Base-by-base conservation (phyloP, 139 green algal genomes). In the Gonium pectorale region DNA sequence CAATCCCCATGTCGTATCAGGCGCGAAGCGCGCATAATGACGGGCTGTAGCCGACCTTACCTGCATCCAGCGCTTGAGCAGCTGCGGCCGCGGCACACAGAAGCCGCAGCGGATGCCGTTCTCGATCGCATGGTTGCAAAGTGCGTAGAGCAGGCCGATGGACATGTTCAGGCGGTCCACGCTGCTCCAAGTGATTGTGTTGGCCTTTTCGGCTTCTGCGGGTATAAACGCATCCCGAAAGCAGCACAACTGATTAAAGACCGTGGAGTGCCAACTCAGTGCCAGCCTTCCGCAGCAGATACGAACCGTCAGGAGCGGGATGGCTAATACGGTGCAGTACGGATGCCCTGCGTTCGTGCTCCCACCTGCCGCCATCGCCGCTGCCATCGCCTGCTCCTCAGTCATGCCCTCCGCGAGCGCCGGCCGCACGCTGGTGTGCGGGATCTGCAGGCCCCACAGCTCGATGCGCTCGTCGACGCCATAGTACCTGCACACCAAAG, bases 371-470 rank as follows among this genome's bases (percentile, higher is more conserved):
- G 59, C 75, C 27, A n/a, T n/a, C n/a, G n/a, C n/a, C n/a, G n/a
- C n/a, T n/a, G 75, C 75, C 40, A 82, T 40, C n/a, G 75, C 80
- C 80, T 86, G 67, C 60, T 80, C 80, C 80, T 79, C 70, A 0
- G 80, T 80, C 5, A 80, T 26, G 5, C 69, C 67, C 49, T 86
- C 86, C 29, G 81, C 67, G 43, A 93, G 70, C 40, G 77, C 70
- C 5, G 91, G 91, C 29, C 91, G 83, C 22, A 89, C 85, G 56
- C 86, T 84, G 26, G 88, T 94, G 88, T 94, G 91, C 6, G 91
- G 91, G 62, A 94, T 94, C 87, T 94, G 92, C 67, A 95, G 81
- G 19, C 92, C 92, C 92, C 92, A 95, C 75, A 95, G 83, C 86
- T 95, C 92, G 22, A 95, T 93, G 60, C 92, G 91, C 85, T 94